Evolutionary conservation across 768 basidiomycete genomes (phyloP).

Genomic region (Lactarius evosmus): DNA sequence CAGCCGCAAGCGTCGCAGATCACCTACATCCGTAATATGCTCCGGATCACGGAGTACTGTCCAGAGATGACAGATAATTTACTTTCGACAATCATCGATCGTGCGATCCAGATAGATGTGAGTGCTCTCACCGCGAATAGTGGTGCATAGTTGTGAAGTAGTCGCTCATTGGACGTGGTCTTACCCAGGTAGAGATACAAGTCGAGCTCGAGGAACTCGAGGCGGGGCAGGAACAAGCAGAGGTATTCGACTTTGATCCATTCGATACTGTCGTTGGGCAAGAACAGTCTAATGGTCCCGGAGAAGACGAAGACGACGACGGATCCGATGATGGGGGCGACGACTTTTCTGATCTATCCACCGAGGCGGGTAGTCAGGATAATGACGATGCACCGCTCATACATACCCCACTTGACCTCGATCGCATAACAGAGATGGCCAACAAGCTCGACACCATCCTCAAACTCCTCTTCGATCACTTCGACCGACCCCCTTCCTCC

Average conservation of each 20-base stretch:
- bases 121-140: neutral
- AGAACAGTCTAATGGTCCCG: constrained; percentile 60
- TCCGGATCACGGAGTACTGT: constrained; percentile 82
- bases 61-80: constrained; percentile 83
- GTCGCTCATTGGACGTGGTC: neutral
- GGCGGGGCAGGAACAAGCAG: constrained; percentile 52
- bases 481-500: constrained; percentile 49
- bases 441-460: constrained; percentile 89
- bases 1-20: constrained; percentile 75
- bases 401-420: constrained; percentile 55
- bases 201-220: constrained; percentile 93
- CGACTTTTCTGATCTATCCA: constrained; percentile 71
- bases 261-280: constrained; percentile 84
- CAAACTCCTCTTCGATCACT: constrained; percentile 80
- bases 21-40: constrained; percentile 87
- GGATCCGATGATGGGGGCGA: constrained; percentile 43
- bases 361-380: constrained; percentile 55
- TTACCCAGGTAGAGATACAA: constrained; percentile 90
- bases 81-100: constrained; percentile 82
- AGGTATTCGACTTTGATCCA: constrained; percentile 74
- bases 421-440: constrained; percentile 81
- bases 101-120: constrained; percentile 95
- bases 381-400: constrained; percentile 39
- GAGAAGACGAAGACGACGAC: constrained; percentile 48
- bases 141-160: neutral